Conservation (phyloP, 495 filamentous ascomycete species). For the Penicillium steckii region DNA sequence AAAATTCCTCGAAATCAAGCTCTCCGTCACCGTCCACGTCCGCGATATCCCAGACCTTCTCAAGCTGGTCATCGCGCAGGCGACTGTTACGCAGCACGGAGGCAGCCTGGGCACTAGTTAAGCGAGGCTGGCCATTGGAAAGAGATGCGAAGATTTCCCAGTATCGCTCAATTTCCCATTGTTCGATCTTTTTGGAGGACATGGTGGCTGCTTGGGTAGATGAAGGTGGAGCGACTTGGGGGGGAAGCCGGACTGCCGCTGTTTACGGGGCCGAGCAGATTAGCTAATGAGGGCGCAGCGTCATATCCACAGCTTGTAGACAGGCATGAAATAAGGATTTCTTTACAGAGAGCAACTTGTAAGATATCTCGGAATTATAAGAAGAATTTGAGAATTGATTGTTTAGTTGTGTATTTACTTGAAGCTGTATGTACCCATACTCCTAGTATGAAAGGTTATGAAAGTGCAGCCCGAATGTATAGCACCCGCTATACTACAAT, state of each 20-base stretch:
- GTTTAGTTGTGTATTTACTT: no score
- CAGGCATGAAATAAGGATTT: no score
- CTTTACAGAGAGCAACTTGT: no score
- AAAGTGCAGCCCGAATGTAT: no score
- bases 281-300: background rate
- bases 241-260: slow-evolving; percentile 1
- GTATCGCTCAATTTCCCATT: slow-evolving; percentile 95
- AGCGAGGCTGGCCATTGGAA: slow-evolving; percentile 71
- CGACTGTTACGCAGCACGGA: slow-evolving; percentile 94
- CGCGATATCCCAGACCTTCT: slow-evolving; percentile 94
- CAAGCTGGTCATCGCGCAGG: slow-evolving; percentile 89
- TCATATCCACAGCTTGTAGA: no score
- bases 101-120: slow-evolving; percentile 89
- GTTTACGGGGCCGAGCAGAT: background rate
- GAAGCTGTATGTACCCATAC: no score
- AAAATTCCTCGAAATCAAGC: slow-evolving; percentile 98
- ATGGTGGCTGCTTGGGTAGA: slow-evolving; percentile 44
- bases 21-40: slow-evolving; percentile 97
- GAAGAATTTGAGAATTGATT: no score
- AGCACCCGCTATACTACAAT: no score
- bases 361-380: no score
- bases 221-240: slow-evolving; percentile 15
- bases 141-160: slow-evolving; percentile 98
- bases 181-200: slow-evolving; percentile 81
- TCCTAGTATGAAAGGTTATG: no score